Conservation (phyloP, 1,284 basidiomycete genomes). For the Sanguinoderma infundibulare region DNA sequence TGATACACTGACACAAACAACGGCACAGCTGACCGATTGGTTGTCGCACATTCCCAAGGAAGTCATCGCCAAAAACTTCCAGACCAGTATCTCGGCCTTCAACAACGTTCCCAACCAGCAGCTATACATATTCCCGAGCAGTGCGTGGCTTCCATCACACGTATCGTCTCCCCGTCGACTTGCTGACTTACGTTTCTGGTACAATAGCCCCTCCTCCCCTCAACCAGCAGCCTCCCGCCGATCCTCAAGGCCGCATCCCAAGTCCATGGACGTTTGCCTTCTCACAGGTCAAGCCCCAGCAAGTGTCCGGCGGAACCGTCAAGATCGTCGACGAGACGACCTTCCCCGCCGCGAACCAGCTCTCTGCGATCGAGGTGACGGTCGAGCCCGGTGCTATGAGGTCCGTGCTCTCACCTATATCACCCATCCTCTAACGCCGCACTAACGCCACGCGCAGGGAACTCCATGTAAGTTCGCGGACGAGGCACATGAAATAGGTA, state of each 20-base stretch:
- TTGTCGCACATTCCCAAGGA: conserved; percentile 62
- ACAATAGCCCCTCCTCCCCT: conserved; percentile 39
- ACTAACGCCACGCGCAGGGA: conserved; percentile 31
- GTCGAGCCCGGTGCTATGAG: conserved; percentile 69
- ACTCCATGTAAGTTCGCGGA: conserved; percentile 32
- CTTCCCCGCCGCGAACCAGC: conserved; percentile 56
- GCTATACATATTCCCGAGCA: conserved; percentile 70
- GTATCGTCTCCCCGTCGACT: conserved; percentile 1
- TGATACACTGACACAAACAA: conserved; percentile 14
- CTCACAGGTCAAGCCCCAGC: conserved; percentile 55
- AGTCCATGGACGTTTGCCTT: conserved; percentile 58
- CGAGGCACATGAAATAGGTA: conserved; percentile 4
- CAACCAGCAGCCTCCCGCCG: conserved; percentile 43
- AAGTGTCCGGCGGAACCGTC: conserved; percentile 60
- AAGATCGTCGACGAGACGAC: conserved; percentile 65
- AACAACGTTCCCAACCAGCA: conserved; percentile 59
- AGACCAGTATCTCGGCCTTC: conserved; percentile 56
- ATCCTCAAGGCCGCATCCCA: conserved; percentile 58
- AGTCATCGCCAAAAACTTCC: conserved; percentile 77
- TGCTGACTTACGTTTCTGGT: background rate
- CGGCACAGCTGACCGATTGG: conserved; percentile 64
- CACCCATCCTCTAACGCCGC: conserved; percentile 9
- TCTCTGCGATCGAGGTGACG: conserved; percentile 69
- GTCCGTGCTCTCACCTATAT: conserved; percentile 14
- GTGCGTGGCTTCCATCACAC: conserved; percentile 37